Evolutionary conservation across 2,329 filamentous ascomycete species (phyloP).

Genomic region (Ascochyta rabiei): DNA sequence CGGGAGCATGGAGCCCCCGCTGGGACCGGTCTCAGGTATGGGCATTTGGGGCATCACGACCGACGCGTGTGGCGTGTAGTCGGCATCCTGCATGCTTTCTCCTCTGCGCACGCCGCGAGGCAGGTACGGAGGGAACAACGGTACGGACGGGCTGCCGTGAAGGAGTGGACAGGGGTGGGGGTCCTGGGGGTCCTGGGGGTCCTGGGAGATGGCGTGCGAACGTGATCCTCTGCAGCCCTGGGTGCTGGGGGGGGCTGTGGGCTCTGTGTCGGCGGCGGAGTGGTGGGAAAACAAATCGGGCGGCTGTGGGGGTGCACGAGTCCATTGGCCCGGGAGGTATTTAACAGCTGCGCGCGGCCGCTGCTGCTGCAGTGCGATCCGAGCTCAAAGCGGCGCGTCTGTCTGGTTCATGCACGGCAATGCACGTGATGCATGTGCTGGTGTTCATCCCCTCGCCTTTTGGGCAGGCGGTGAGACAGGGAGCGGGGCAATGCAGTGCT

Average conservation of each 20-base stretch:
- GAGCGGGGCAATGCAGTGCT: neutral
- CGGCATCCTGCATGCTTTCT: constrained; percentile 43
- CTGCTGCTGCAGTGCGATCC: constrained; percentile 22
- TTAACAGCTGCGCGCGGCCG: constrained; percentile 14
- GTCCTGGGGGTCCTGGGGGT: neutral
- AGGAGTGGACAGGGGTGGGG: constrained; percentile 23
- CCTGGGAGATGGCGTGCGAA: constrained; percentile 35
- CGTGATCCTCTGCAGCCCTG: constrained; percentile 45
- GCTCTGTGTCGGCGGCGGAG: constrained; percentile 45
- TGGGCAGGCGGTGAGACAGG: constrained; percentile 17
- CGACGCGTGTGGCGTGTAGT: constrained; percentile 46
- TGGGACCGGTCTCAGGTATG: constrained; percentile 23
- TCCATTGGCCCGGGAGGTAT: constrained; percentile 36
- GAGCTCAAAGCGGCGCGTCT: constrained; percentile 16
- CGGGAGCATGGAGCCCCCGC: constrained; percentile 36
- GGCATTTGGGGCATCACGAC: constrained; percentile 25
- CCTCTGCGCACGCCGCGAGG: constrained; percentile 35
- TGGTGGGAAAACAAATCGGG: constrained; percentile 58
- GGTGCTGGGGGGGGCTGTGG: constrained; percentile 47
- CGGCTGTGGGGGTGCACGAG: constrained; percentile 49
- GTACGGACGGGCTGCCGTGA: constrained; percentile 23
- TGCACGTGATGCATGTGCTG: no score
- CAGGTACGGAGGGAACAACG: constrained; percentile 29
- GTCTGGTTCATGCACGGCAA: constrained; percentile 12
- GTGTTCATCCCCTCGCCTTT: neutral